These are phyloP conservation scores for Pichia kluyveri DNA, from an alignment of 805 yeast genomes.

Conservation along the genomic window DNA sequence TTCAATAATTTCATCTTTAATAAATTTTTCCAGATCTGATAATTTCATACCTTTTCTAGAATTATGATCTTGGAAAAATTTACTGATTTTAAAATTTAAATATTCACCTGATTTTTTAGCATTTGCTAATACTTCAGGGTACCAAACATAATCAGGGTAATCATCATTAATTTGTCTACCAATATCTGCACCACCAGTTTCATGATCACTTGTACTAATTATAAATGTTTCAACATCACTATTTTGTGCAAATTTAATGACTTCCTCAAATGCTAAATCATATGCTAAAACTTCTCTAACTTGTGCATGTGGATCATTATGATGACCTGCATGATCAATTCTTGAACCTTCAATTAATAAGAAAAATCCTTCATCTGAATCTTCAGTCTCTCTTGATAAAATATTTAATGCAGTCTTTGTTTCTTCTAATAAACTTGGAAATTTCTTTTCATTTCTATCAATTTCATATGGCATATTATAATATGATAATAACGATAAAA, in stretches of 20 bases:
- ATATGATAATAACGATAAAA: conserved; percentile 67
- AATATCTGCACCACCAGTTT: conserved; percentile 89
- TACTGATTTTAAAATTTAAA: conserved; percentile 38
- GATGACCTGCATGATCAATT: conserved; percentile 94
- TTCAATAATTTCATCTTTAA: conserved; percentile 46
- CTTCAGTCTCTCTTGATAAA: conserved; percentile 53
- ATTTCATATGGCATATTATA: conserved; percentile 78
- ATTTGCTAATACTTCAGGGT: conserved; percentile 63
- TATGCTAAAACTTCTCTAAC: conserved; percentile 85
- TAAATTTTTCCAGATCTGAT: conserved; percentile 31
- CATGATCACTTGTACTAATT: conserved; percentile 86
- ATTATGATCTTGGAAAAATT: conserved; percentile 5
- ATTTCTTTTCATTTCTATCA: conserved; percentile 51
- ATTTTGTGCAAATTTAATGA: conserved; percentile 55
- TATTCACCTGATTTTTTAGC: conserved; percentile 75
- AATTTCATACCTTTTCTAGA: background rate
- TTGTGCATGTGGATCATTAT: conserved; percentile 90
- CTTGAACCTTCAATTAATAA: conserved; percentile 84
- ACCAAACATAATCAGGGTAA: conserved; percentile 87
- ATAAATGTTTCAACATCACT: conserved; percentile 70
- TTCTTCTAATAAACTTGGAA: conserved; percentile 77
- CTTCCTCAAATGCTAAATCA: conserved; percentile 73
- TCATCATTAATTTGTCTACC: conserved; percentile 62
- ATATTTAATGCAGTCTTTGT: conserved; percentile 66
- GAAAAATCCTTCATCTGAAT: conserved; percentile 80